Evolutionary conservation across 2,329 filamentous ascomycete species (phyloP).

Genomic region (Fusarium bactridioides): DNA sequence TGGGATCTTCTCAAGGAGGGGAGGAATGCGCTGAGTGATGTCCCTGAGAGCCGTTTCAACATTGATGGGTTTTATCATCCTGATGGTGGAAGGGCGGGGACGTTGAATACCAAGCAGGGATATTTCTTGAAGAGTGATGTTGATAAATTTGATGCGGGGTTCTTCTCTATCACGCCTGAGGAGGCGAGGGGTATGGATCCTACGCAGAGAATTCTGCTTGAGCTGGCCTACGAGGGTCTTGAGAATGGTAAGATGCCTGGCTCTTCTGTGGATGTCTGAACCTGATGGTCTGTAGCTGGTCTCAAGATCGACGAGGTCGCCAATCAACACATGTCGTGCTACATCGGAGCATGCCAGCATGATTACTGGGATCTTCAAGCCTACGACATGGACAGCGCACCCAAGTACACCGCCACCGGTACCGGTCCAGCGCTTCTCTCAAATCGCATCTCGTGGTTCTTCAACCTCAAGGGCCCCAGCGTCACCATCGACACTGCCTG

Average conservation of each 20-base stretch:
- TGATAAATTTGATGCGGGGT: not conserved
- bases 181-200: conserved; percentile 6
- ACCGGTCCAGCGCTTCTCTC: not conserved
- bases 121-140: not conserved
- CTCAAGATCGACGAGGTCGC: not conserved
- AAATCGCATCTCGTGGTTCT: not conserved
- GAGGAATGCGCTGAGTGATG: not conserved
- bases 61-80: not conserved
- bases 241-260: not conserved
- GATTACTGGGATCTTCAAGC: conserved; percentile 8
- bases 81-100: not conserved
- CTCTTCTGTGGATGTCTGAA: not conserved
- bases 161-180: not conserved
- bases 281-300: not conserved
- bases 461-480: conserved; percentile 5
- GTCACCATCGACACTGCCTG: conserved; percentile 13
- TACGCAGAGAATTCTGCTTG: not conserved
- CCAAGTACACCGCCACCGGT: not conserved
- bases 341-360: conserved; percentile 1
- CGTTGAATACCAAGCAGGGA: not conserved
- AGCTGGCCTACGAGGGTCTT: not conserved
- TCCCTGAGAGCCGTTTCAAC: not conserved
- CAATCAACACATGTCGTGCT: conserved; percentile 2
- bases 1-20: not conserved
- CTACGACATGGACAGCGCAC: conserved; percentile 2